phyloP scores from a whole-genome alignment of 306 rosid species.

The Ormosia semicastrata region DNA sequence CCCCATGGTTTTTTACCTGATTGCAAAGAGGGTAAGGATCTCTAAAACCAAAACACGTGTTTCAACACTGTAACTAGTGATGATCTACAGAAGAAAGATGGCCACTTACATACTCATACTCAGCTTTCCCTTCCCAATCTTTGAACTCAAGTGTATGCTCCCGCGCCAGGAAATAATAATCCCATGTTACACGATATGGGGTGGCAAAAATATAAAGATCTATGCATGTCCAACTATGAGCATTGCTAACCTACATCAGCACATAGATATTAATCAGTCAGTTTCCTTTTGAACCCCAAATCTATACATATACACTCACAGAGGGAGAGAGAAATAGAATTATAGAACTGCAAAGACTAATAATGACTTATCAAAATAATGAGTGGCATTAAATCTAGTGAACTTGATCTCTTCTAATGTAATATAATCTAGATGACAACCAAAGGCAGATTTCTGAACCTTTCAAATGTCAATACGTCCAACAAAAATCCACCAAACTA shows the following conservation, averaged over 20 bases:
- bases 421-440: background rate
- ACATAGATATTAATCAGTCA: constrained; percentile 19
- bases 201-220: constrained; percentile 94
- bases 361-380: background rate
- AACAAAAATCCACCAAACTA: constrained; percentile 13
- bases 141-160: constrained; percentile 89
- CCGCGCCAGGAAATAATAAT: constrained; percentile 81
- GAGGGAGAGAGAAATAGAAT: background rate
- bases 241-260: constrained; percentile 63
- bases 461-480: background rate
- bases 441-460: constrained; percentile 2
- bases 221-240: constrained; percentile 94
- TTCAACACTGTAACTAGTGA: constrained; percentile 7
- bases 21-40: constrained; percentile 29
- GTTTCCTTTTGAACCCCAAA: constrained; percentile 1
- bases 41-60: background rate
- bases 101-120: constrained; percentile 85
- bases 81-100: constrained; percentile 13
- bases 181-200: constrained; percentile 96
- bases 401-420: background rate
- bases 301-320: background rate
- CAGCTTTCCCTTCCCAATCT: constrained; percentile 83
- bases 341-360: constrained; percentile 11
- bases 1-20: constrained; percentile 80
- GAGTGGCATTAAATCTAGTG: background rate